Evolutionary conservation across 1,139 yeast genomes (phyloP).

Genomic region (Candida frijolesensis): DNA sequence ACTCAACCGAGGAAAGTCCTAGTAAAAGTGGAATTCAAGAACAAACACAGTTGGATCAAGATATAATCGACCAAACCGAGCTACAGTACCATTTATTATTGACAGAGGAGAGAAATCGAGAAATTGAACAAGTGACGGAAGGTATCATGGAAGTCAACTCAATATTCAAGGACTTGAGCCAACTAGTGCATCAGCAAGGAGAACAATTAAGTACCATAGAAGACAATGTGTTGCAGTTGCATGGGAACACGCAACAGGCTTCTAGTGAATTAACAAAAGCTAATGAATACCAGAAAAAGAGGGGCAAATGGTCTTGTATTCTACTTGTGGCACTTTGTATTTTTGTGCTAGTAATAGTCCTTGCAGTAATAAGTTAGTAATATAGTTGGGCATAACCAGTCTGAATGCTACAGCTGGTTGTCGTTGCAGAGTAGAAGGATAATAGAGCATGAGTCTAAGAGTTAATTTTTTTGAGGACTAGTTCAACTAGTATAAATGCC

Average conservation of each 20-base stretch:
- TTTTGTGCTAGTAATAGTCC: constrained; percentile 39
- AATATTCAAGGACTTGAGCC: constrained; percentile 79
- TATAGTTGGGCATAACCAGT: too few relatives aligned
- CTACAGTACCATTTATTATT: constrained; percentile 71
- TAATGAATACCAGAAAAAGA: constrained; percentile 67
- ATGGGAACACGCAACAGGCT: constrained; percentile 72
- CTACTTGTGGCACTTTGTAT: constrained; percentile 50
- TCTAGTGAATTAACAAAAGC: constrained; percentile 71
- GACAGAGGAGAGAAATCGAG: constrained; percentile 72
- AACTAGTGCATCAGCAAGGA: constrained; percentile 81
- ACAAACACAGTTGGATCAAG: constrained; percentile 40
- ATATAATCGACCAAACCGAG: constrained; percentile 56
- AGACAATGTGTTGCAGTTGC: constrained; percentile 67
- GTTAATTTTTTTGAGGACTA: too few relatives aligned
- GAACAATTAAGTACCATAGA: constrained; percentile 81
- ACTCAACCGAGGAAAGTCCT: constrained; percentile 28
- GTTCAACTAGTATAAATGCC: too few relatives aligned
- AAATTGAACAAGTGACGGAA: constrained; percentile 68
- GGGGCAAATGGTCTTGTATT: constrained; percentile 75
- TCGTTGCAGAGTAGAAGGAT: too few relatives aligned
- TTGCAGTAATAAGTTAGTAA: constrained; percentile 38
- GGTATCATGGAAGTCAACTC: constrained; percentile 85
- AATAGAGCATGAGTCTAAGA: too few relatives aligned
- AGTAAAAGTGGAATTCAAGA: constrained; percentile 14
- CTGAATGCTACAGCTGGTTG: too few relatives aligned